These are phyloP conservation scores for Boletus pseudopeckii DNA, from an alignment of 768 basidiomycete species.

Conservation along the genomic window DNA sequence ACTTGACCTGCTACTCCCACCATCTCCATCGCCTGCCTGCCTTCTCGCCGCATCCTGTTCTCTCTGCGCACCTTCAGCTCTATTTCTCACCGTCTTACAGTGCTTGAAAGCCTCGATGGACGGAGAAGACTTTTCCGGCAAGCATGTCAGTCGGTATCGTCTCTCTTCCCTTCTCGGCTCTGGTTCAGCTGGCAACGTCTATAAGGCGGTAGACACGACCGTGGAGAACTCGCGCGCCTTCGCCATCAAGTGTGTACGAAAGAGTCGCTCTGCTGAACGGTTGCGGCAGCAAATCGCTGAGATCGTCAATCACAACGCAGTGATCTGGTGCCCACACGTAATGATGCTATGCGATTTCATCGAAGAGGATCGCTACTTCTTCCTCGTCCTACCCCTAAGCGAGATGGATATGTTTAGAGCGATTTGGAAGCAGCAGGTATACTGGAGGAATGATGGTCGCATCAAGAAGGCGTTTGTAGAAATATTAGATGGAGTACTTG, in stretches of 20 bases:
- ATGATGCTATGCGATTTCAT: conserved; percentile 63
- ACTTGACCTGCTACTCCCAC: background rate
- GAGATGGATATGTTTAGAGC: conserved; percentile 63
- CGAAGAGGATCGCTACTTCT: conserved; percentile 56
- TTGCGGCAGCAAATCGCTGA: conserved; percentile 67
- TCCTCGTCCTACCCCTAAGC: conserved; percentile 62
- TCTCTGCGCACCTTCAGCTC: background rate
- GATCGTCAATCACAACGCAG: conserved; percentile 49
- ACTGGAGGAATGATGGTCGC: conserved; percentile 53
- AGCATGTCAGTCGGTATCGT: conserved; percentile 54
- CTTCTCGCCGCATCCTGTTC: background rate
- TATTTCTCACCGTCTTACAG: background rate
- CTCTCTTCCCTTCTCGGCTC: conserved; percentile 63
- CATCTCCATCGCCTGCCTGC: background rate
- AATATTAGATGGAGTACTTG: conserved; percentile 71
- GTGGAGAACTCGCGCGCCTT: conserved; percentile 39
- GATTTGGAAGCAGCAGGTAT: conserved; percentile 48
- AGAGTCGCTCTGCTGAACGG: conserved; percentile 46
- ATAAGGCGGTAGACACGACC: conserved; percentile 59
- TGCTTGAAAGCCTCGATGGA: background rate
- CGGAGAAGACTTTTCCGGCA: conserved; percentile 46
- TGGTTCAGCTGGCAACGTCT: conserved; percentile 77
- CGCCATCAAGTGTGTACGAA: conserved; percentile 74
- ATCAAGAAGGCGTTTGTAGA: conserved; percentile 70
- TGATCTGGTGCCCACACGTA: conserved; percentile 49